A percentile compares a stretch with the other conserved stretches of the same genome.
phyloP scores from a whole-genome alignment of 1,284 basidiomycete species.

The Microbotryum silenes-acaulis region DNA sequence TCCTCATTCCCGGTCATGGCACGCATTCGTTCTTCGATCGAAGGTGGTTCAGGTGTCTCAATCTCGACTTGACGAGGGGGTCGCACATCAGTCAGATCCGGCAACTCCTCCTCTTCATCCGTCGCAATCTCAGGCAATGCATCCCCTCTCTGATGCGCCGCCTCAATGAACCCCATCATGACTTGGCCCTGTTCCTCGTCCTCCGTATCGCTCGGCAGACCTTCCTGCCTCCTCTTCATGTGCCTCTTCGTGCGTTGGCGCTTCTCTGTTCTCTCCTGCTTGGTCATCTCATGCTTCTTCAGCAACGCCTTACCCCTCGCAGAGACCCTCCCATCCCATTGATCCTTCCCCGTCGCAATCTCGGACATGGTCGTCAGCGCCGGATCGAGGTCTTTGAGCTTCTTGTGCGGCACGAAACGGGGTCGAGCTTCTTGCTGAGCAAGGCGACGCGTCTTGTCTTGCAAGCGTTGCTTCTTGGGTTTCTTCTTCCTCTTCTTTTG shows the following conservation, averaged over 20 bases:
- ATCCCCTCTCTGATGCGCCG: background rate
- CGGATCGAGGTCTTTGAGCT: slow-evolving; percentile 13
- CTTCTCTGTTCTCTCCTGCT: slow-evolving; percentile 2
- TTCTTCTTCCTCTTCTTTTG: slow-evolving; percentile 4
- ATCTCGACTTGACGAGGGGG: background rate
- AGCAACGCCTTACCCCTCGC: slow-evolving; percentile 7
- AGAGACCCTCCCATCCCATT: slow-evolving; percentile 13
- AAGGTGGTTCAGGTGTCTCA: background rate
- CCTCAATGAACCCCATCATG: no score
- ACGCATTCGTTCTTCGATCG: background rate
- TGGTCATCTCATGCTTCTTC: slow-evolving; percentile 2
- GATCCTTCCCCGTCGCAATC: slow-evolving; percentile 14
- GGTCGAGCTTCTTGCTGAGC: slow-evolving; percentile 11
- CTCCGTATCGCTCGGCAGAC: background rate
- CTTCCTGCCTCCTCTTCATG: slow-evolving; percentile 12
- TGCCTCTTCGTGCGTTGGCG: slow-evolving; percentile 3
- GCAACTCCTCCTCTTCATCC: background rate
- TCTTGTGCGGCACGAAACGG: background rate
- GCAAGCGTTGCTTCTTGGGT: background rate
- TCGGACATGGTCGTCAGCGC: slow-evolving; percentile 22
- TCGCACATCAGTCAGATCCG: background rate
- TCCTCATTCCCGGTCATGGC: background rate
- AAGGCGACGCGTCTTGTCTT: background rate
- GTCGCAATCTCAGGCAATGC: background rate
- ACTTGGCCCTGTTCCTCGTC: no score